phyloP scores from a whole-genome alignment of 176 grass and related monocot species.

The Zoysia japonica region DNA sequence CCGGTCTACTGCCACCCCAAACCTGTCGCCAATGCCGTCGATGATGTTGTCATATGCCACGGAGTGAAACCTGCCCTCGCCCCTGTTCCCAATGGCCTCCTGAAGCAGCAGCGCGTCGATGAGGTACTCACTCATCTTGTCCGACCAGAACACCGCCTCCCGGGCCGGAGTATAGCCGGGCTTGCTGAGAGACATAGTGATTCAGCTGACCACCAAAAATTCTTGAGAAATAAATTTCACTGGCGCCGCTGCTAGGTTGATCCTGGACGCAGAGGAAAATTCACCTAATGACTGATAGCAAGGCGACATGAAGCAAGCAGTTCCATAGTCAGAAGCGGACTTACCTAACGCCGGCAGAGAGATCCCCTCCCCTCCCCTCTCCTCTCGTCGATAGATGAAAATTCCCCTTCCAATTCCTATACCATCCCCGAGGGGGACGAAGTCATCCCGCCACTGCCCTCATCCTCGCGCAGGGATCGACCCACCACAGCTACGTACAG shows the following conservation, averaged over 20 bases:
- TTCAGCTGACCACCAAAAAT: neutral
- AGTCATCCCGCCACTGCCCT: no score
- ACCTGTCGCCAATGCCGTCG: slow-evolving; percentile 39
- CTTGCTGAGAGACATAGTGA: slow-evolving; percentile 1
- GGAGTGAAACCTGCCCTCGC: slow-evolving; percentile 33
- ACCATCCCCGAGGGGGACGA: no score
- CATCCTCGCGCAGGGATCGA: no score
- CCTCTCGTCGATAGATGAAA: no score
- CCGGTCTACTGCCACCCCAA: slow-evolving; percentile 43
- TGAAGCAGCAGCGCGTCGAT: slow-evolving; percentile 46
- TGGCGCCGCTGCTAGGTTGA: neutral
- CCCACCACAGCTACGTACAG: no score
- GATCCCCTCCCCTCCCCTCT: no score
- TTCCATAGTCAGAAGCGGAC: neutral
- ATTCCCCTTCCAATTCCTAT: no score
- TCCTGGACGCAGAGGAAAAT: neutral
- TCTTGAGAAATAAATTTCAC: neutral
- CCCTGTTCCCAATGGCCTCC: slow-evolving; percentile 50
- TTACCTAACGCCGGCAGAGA: no score
- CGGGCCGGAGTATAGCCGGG: slow-evolving; percentile 16
- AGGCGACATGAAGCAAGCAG: neutral
- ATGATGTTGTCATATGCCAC: slow-evolving; percentile 46
- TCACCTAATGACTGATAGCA: neutral
- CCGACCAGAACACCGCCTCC: slow-evolving; percentile 50
- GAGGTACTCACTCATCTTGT: slow-evolving; percentile 47